These are phyloP conservation scores for Lobosporangium transversale DNA, from an alignment of 192 early-diverging fungal species.

Conservation along the genomic window DNA sequence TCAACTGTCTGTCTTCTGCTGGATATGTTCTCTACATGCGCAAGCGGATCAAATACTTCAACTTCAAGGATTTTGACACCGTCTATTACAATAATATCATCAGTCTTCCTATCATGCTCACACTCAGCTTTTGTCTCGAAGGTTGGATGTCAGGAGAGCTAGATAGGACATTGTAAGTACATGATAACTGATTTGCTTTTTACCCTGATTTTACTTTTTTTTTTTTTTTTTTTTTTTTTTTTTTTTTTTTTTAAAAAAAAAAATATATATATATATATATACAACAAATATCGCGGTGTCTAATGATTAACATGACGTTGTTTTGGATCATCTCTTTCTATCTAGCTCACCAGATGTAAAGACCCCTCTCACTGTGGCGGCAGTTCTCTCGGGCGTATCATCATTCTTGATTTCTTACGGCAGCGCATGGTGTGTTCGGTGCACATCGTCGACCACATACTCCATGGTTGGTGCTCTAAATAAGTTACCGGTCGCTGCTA, in stretches of 20 bases:
- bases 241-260: constrained; percentile 11
- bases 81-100: constrained; percentile 98
- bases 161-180: constrained; percentile 65
- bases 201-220: neutral
- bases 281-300: too few species aligned
- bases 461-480: constrained; percentile 98
- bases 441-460: constrained; percentile 83
- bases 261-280: too few species aligned
- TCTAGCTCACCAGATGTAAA: constrained; percentile 56
- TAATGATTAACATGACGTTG: too few species aligned
- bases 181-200: neutral
- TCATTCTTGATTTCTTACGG: constrained; percentile 93
- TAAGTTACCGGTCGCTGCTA: constrained; percentile 95
- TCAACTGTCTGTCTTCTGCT: constrained; percentile 93
- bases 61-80: constrained; percentile 98
- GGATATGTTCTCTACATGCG: constrained; percentile 92
- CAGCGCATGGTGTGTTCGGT: constrained; percentile 84
- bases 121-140: constrained; percentile 74
- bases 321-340: too few species aligned
- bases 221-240: neutral
- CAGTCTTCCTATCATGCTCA: constrained; percentile 80
- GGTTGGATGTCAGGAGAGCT: constrained; percentile 74
- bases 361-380: constrained; percentile 67
- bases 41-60: constrained; percentile 84
- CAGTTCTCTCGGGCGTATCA: constrained; percentile 80